Evolutionary conservation across 306 rosid genomes (phyloP), one percentile per base, ranked within the genome.

Genomic region (Herpetospermum pedunculosum): DNA sequence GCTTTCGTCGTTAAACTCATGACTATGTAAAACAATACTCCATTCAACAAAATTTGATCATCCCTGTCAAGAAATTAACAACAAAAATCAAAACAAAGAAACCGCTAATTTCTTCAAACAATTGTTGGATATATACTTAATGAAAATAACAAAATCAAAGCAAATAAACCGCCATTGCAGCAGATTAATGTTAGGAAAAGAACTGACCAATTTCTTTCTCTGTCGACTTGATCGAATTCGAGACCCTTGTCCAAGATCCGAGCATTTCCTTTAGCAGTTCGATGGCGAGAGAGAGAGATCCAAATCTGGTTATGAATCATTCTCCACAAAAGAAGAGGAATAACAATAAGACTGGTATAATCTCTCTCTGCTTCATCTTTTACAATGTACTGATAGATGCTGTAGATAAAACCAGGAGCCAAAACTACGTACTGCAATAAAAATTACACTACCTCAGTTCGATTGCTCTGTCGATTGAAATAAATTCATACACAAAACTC

Each of bases 21-120:
- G 2, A 9, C 72, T 13, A 74, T 0, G 75, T 76, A 85, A 57
- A 78, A 40, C 1, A 80, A 0, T 0, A 50, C 5, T 30, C 74
- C 85, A 46, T 63, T 78, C 21, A 83, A 64, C 41, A 85, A 10
- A 26, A 85, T 80, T 46, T 85, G 89, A 21, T 83, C 85, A 65
- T 85, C 89, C 89, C 89, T 85, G 64, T 26, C 3, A 14, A 29
- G 18, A 43, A 32, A 15, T 59, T 12, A 18, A n/a, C 15, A 2
- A 5, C 0, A 5, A 11, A 26, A 44, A 44, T 38, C n/a, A 64
- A 29, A 58, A 58, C 18, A 14, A 58, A 14, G 5, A 19, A 21
- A 64, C 68, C 43, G 43, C 67, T 15, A 29, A 2, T 57, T 14
- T 55, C 8, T 2, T 62, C 3, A 62, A 59, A 18, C 6, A 2